phyloP scores from a whole-genome alignment of 192 early-diverging fungal species.

The Coemansia sp. region DNA sequence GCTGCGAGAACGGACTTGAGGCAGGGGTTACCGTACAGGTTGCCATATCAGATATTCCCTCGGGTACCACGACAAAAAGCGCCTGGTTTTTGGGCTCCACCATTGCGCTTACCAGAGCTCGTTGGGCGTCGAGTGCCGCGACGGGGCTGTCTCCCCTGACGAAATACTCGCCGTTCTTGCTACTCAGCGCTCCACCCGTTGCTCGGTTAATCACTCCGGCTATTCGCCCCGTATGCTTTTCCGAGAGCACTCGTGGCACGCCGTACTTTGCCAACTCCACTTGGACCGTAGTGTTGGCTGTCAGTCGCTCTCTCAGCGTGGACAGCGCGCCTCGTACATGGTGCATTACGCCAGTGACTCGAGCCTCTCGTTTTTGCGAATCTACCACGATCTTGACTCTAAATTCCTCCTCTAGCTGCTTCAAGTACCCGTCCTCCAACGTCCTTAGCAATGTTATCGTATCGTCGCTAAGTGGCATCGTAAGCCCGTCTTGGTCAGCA shows the following conservation, averaged over 20 bases:
- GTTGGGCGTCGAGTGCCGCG: conserved; percentile 29
- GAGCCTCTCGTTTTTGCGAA: neutral
- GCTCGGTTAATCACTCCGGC: conserved; percentile 7
- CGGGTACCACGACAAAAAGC: conserved; percentile 23
- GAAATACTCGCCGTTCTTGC: conserved; percentile 24
- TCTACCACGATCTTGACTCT: conserved; percentile 17
- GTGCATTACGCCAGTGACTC: conserved; percentile 21
- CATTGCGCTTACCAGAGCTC: conserved; percentile 32
- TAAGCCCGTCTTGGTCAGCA: conserved; percentile 14
- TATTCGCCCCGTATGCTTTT: conserved; percentile 4
- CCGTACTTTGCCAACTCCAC: conserved; percentile 22
- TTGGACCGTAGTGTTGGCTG: conserved; percentile 23
- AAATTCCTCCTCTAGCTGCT: conserved; percentile 24
- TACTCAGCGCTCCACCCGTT: neutral
- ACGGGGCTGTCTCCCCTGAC: conserved; percentile 21
- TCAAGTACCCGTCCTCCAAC: neutral
- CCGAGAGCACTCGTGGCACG: conserved; percentile 15
- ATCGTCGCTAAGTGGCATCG: conserved; percentile 23
- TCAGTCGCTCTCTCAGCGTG: conserved; percentile 34
- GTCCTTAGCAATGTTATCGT: conserved; percentile 8
- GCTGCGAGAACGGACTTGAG: conserved; percentile 21
- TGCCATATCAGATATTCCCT: neutral
- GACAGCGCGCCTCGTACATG: conserved; percentile 30
- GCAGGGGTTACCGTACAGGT: conserved; percentile 19
- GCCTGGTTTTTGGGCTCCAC: conserved; percentile 18